A percentile compares a stretch with the other conserved stretches of the same genome.
These are phyloP conservation scores for Meyerozyma carpophila DNA, from an alignment of 1,139 yeast species.

Conservation along the genomic window DNA sequence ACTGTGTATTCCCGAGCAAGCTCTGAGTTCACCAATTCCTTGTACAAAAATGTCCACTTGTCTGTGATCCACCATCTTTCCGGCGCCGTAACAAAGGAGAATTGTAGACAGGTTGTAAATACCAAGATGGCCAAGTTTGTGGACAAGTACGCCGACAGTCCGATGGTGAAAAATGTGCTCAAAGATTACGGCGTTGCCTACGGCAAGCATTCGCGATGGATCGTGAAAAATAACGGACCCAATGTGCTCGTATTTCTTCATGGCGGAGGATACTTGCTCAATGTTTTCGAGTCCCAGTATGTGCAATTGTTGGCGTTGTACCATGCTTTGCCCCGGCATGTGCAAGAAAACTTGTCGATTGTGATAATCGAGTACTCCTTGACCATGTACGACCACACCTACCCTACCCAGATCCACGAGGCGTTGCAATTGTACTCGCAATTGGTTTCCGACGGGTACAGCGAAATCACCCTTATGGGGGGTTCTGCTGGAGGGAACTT, in stretches of 20 bases:
- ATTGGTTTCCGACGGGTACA: slow-evolving; percentile 23
- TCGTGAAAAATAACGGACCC: slow-evolving; percentile 9
- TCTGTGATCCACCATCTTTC: slow-evolving; percentile 23
- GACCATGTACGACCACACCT: slow-evolving; percentile 20
- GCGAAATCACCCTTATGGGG: slow-evolving; percentile 32
- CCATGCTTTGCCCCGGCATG: slow-evolving; percentile 17
- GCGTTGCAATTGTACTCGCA: slow-evolving; percentile 21
- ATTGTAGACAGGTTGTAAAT: slow-evolving; percentile 8
- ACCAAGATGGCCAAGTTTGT: slow-evolving; percentile 8
- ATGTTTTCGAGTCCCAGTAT: slow-evolving; percentile 23
- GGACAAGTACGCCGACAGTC: slow-evolving; percentile 6
- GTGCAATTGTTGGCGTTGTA: slow-evolving; percentile 20
- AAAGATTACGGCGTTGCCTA: slow-evolving; percentile 10
- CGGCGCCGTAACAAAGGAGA: slow-evolving; percentile 11
- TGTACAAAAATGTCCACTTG: slow-evolving; percentile 25
- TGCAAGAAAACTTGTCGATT: slow-evolving; percentile 18
- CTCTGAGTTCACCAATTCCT: slow-evolving; percentile 23
- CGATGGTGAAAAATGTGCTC: slow-evolving; percentile 5
- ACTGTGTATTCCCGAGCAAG: slow-evolving; percentile 26
- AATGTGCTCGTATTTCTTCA: slow-evolving; percentile 17
- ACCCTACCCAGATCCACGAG: slow-evolving; percentile 39
- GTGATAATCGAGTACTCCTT: slow-evolving; percentile 37
- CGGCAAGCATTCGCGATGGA: slow-evolving; percentile 11
- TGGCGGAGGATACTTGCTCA: slow-evolving; percentile 41
- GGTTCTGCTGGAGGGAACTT: slow-evolving; percentile 48